These are phyloP conservation scores for Naganishia liquefaciens DNA, from an alignment of 1,284 basidiomycete species.

Conservation along the genomic window DNA sequence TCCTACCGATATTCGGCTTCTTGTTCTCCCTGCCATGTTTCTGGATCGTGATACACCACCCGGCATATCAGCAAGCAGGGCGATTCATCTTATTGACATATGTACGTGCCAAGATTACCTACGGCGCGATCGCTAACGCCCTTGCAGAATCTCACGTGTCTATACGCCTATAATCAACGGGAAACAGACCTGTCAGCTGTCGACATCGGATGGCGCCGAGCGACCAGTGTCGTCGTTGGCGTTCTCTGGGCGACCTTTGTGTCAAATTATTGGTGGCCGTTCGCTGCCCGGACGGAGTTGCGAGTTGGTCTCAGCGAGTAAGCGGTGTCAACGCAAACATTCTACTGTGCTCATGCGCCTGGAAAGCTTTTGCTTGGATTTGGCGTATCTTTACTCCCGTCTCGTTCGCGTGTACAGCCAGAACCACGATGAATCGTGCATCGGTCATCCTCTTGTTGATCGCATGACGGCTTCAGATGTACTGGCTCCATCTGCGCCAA, in stretches of 20 bases:
- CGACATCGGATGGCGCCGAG: slow-evolving; percentile 73
- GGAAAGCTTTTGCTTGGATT: slow-evolving; percentile 52
- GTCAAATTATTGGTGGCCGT: slow-evolving; percentile 90
- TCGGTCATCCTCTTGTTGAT: slow-evolving; percentile 19
- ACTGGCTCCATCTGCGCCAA: not conserved
- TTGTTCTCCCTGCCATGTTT: slow-evolving; percentile 93
- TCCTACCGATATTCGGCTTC: slow-evolving; percentile 80
- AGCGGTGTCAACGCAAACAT: slow-evolving; percentile 45
- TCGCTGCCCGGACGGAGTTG: slow-evolving; percentile 85
- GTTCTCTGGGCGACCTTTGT: slow-evolving; percentile 87
- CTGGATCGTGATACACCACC: slow-evolving; percentile 75
- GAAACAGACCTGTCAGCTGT: slow-evolving; percentile 68
- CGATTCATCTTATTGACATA: slow-evolving; percentile 78
- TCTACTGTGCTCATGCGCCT: slow-evolving; percentile 12
- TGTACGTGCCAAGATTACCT: slow-evolving; percentile 37
- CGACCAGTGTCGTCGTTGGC: slow-evolving; percentile 78
- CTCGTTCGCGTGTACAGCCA: slow-evolving; percentile 42
- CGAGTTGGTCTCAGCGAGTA: slow-evolving; percentile 82
- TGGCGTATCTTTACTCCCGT: slow-evolving; percentile 54
- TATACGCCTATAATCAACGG: slow-evolving; percentile 76
- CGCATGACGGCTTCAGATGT: not conserved
- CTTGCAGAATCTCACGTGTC: slow-evolving; percentile 17
- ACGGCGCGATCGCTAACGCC: too few relatives aligned
- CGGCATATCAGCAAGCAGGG: slow-evolving; percentile 73
- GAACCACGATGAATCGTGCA: slow-evolving; percentile 36